Base-by-base conservation (phyloP, 2,329 filamentous ascomycete species). In the Beauveria varroae region DNA sequence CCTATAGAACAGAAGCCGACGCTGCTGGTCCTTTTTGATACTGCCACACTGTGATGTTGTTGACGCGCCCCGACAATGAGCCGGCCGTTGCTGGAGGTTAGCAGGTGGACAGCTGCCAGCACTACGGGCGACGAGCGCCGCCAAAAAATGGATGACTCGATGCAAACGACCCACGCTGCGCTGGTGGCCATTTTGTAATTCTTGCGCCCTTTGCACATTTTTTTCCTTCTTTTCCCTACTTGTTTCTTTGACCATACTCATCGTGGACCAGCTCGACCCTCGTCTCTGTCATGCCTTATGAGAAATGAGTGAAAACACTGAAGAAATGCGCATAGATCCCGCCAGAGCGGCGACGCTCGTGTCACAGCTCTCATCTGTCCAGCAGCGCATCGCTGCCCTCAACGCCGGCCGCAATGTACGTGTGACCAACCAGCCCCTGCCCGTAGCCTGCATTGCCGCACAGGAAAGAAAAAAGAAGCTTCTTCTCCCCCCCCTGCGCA, bases 261-360 rank as follows among this genome's bases (percentile, higher is more conserved):
- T 44, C 30, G 9, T 14, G 9, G n/a, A 18, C 12, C 20, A 9
- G 5, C 8, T 57, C 20, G n/a, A 37, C 30, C 3, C 5, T 8
- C 12, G 1, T 2, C 2, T 28, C 22, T 24, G 3, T 40, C 40
- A 40, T 54, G 26, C 10, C 10, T 5, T 10, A 10, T 60, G 41
- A 68, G 65, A 67, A 55, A 83, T 82, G 80, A 75, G 73, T 65
- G 75, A 78, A 53, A 64, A 70, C 50, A 61, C 66, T 24, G 69
- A 72, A 67, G 77, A 81, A 63, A 89, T 89, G 84, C 84, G 83
- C 68, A 76, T 88, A 65, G 80, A 87, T 66, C 78, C 84, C 0
- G 71, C 80, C 58, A 83, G 88, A 72, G 86, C 87, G 50, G 79
- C 82, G 63, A 78, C 79, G 61, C 84, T 91, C 62, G 72, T 84